Evolutionary conservation across 768 basidiomycete genomes (phyloP).

Genomic region (Boletus sp.): DNA sequence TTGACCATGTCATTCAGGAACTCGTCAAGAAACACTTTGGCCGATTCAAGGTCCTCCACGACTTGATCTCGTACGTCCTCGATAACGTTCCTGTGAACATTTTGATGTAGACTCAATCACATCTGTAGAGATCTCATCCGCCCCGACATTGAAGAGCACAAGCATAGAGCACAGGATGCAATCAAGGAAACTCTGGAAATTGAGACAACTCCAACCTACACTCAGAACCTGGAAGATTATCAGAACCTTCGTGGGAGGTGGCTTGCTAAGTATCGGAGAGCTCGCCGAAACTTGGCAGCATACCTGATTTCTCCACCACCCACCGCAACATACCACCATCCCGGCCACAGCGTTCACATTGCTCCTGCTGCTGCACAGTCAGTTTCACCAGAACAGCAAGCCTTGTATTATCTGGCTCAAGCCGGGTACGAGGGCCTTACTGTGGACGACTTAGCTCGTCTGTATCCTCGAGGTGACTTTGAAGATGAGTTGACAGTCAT

Average conservation of each 20-base stretch:
- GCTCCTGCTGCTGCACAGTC: too few species aligned
- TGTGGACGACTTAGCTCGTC: conserved; percentile 25
- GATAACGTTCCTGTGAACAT: not conserved
- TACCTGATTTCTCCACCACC: not conserved
- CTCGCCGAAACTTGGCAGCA: not conserved
- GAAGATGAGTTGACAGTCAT: conserved; percentile 49
- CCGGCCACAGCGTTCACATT: not conserved
- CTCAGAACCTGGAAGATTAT: conserved; percentile 32
- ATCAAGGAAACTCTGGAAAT: conserved; percentile 36
- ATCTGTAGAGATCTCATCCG: conserved; percentile 27
- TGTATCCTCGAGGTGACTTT: conserved; percentile 29
- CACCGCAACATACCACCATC: too few species aligned
- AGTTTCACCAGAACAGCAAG: not conserved
- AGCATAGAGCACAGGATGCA: conserved; percentile 18
- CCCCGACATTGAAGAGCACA: conserved; percentile 30
- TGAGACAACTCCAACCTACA: conserved; percentile 41
- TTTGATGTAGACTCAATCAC: not conserved
- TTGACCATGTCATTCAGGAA: conserved; percentile 28
- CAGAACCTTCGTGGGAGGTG: conserved; percentile 22
- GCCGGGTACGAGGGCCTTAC: conserved; percentile 25
- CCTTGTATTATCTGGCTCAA: conserved; percentile 30
- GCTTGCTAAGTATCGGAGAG: conserved; percentile 24
- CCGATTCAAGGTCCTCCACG: conserved; percentile 37
- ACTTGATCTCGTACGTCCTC: conserved; percentile 35
- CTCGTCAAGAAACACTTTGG: conserved; percentile 39